Evolutionary conservation across 1,139 yeast species (phyloP), one percentile per base, ranked within the genome.

Genomic region (Magnusiomyces tetraspermus): DNA sequence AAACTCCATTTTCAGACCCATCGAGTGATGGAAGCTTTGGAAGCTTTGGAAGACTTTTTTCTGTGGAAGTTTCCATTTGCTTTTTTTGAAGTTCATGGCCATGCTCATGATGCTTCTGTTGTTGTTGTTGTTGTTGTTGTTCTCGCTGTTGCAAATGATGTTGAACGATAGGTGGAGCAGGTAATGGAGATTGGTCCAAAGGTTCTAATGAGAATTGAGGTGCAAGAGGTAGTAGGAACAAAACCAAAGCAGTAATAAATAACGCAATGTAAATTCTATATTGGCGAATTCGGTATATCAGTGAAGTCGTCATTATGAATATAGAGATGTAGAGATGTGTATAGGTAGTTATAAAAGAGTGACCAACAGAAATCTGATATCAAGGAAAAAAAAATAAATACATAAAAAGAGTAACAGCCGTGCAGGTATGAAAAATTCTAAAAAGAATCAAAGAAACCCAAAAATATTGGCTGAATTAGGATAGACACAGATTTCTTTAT

Each of bases 251-350:
- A 42, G 46, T 38, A 8, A 53, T 13, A 40, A 53, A 49, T 13
- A 28, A 11, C 6, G 11, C 6, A 28, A 28, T 28, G 11, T 53
- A 53, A 33, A 42, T 46, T 23, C 56, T 53, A 46, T 53, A 53
- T 51, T 48, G 45, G 38, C 56, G 51, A 23, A 53, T 40, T 46
- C 51, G 47, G 42, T 46, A 49, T 24, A 50, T 31, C 21, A 51
- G 26, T 30, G 56, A 53, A 11, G 46, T 53, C 43, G 56, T 48
- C 56, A 53, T 53, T n/a, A 33, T 46, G n/a, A n/a, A n/a, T n/a
- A n/a, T n/a, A n/a, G n/a, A n/a, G n/a, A n/a, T n/a, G n/a, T n/a
- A n/a, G n/a, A n/a, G n/a, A n/a, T n/a, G n/a, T n/a, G n/a, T n/a
- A n/a, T n/a, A n/a, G n/a, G n/a, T n/a, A n/a, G n/a, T n/a, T n/a